Conservation (phyloP, 108 stramenopile species). For the Asterionellopsis glacialis region DNA sequence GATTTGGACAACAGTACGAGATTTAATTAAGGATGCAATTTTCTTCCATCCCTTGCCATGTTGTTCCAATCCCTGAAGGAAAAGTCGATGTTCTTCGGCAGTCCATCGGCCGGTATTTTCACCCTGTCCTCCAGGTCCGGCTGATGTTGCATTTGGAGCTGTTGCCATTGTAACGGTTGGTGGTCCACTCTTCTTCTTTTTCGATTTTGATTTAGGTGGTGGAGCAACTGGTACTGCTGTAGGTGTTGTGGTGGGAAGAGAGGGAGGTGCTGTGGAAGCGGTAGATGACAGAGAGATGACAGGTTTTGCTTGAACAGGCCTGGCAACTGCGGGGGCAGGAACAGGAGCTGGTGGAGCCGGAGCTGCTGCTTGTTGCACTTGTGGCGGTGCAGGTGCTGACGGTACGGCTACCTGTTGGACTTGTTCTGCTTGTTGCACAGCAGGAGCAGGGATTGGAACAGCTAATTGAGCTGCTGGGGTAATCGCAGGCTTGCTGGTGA, state of each 20-base stretch:
- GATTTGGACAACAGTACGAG: slow-evolving; percentile 95
- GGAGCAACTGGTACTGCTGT: background rate
- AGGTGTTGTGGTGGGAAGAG: slow-evolving; percentile 3
- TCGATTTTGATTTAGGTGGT: slow-evolving; percentile 18
- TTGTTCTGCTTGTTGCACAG: too few species aligned
- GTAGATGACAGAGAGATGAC: too few species aligned
- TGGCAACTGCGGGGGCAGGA: too few species aligned
- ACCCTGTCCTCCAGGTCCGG: slow-evolving; percentile 19
- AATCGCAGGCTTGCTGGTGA: too few species aligned
- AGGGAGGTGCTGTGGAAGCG: background rate
- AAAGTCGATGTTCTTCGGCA: slow-evolving; percentile 91
- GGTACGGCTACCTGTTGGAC: too few species aligned
- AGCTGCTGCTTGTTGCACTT: too few species aligned
- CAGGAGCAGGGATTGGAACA: too few species aligned
- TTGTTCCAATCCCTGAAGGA: slow-evolving; percentile 90
- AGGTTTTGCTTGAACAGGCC: too few species aligned
- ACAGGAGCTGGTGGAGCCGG: too few species aligned
- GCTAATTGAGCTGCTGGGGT: too few species aligned
- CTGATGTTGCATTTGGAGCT: slow-evolving; percentile 17
- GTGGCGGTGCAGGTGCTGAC: too few species aligned
- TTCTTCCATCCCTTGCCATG: slow-evolving; percentile 97
- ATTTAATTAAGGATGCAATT: slow-evolving; percentile 85
- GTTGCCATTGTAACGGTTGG: slow-evolving; percentile 35
- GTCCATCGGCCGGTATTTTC: slow-evolving; percentile 98
- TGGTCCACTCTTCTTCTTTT: slow-evolving; percentile 34